Base-by-base conservation (phyloP, 371 early-diverging fungal genomes). In the Mortierella sp. region DNA sequence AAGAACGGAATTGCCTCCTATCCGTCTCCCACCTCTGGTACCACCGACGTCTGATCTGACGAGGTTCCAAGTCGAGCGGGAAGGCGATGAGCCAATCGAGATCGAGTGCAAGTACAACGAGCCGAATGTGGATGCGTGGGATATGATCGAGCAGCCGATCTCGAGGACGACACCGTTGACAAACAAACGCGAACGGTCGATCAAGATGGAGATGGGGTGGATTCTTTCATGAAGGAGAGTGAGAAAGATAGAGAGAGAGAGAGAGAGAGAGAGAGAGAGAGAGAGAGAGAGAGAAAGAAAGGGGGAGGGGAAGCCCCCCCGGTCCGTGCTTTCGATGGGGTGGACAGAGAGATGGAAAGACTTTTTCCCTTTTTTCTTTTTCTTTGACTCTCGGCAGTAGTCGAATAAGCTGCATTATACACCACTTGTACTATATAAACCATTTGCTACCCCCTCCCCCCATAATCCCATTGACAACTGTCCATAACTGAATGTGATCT, bases 151-250 rank as follows among this genome's bases (percentile, higher is more conserved):
- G 56, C 72, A 72, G 25, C 79, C 79, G 11, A 52, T 77, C 37
- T 75, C 75, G 7, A 53, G 75, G 44, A 66, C 64, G n/a, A 45
- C 67, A 7, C 69, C 79, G 2, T 14, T 72, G 66, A 66, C 65
- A 18, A 71, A 68, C 2, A 72, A 72, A 64, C 68, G 69, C 15
- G 72, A 69, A 2, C 79, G 79, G 29, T 72, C 79, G 15, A 60
- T 69, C 69, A 77, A 77, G 70, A 77, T 77, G 79, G 79, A 77
- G 66, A 77, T 77, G 79, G 79, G 79, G 29, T 77, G 79, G 79
- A 72, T 77, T 23, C 68, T 77, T 5, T 77, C 79, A 1, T 77
- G 64, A 65, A 30, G n/a, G n/a, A n/a, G 18, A 30, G 21, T 23
- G n/a, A n/a, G n/a, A n/a, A n/a, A n/a, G n/a, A n/a, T n/a, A n/a